Evolutionary conservation across 2,329 filamentous ascomycete genomes (phyloP).

Genomic region (Aspergillus pseudonomiae): DNA sequence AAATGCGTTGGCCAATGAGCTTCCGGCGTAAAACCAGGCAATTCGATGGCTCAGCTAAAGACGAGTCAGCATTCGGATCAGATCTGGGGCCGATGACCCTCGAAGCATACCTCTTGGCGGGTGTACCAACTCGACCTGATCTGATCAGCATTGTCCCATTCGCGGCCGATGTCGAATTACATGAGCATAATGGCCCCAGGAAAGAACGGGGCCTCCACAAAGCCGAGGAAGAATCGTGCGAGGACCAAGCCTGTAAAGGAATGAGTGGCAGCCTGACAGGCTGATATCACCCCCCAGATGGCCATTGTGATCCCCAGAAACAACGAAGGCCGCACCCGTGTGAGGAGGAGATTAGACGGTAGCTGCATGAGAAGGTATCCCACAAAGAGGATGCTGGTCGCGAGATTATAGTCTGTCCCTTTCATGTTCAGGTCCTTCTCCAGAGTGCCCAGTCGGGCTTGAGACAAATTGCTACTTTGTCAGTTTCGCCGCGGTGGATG

Average conservation of each 20-base stretch:
- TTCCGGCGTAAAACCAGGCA: constrained; percentile 53
- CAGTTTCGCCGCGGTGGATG: neutral
- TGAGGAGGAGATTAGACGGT: constrained; percentile 62
- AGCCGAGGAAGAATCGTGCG: constrained; percentile 45
- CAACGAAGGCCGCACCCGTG: constrained; percentile 55
- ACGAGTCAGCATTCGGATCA: constrained; percentile 47
- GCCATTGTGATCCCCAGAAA: constrained; percentile 53
- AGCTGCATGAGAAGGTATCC: constrained; percentile 65
- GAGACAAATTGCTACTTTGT: constrained; percentile 51
- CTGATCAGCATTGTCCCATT: neutral
- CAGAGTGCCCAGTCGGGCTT: constrained; percentile 57
- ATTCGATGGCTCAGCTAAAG: constrained; percentile 49
- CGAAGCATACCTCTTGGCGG: constrained; percentile 51
- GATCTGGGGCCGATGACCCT: constrained; percentile 39
- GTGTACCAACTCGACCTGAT: constrained; percentile 68
- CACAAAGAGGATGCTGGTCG: constrained; percentile 60
- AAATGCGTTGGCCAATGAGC: constrained; percentile 55
- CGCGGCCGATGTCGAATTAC: constrained; percentile 1
- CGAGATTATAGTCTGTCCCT: constrained; percentile 61
- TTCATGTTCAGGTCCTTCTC: constrained; percentile 58
- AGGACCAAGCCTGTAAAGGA: constrained; percentile 47
- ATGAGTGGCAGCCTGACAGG: constrained; percentile 39
- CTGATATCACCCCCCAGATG: constrained; percentile 39
- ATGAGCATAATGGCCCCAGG: constrained; percentile 67
- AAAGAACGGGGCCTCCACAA: constrained; percentile 54